These are phyloP conservation scores for Ustilago trichophora DNA, from an alignment of 1,284 basidiomycete species.

Conservation along the genomic window DNA sequence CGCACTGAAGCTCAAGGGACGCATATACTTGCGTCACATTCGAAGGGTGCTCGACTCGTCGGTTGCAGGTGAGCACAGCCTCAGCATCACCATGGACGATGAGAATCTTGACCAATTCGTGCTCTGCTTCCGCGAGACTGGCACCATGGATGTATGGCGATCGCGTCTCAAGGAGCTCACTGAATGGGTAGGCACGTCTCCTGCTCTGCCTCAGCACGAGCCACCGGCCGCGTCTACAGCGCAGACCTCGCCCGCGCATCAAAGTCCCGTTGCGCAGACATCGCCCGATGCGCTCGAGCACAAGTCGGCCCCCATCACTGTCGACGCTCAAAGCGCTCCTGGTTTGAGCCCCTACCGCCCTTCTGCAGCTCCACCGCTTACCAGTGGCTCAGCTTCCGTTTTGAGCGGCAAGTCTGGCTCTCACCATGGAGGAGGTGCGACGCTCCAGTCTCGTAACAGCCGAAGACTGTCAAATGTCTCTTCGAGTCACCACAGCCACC, in stretches of 20 bases:
- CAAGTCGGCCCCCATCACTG: not conserved
- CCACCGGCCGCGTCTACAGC: not conserved
- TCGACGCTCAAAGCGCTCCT: not conserved
- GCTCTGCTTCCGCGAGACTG: constrained; percentile 88
- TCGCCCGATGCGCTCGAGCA: constrained; percentile 3
- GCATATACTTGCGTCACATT: constrained; percentile 93
- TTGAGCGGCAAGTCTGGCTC: constrained; percentile 51
- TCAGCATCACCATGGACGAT: constrained; percentile 95
- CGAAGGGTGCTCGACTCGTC: constrained; percentile 82
- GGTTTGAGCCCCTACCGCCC: constrained; percentile 14
- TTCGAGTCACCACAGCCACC: constrained; percentile 34
- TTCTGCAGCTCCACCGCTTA: constrained; percentile 3
- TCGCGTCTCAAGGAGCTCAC: constrained; percentile 61
- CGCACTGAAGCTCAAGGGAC: constrained; percentile 86
- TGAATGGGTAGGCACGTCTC: constrained; percentile 12
- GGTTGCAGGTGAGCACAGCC: constrained; percentile 79
- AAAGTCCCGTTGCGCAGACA: constrained; percentile 1
- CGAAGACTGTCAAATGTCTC: constrained; percentile 30
- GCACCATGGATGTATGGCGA: constrained; percentile 87
- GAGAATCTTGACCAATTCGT: constrained; percentile 91
- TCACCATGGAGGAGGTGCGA: too few relatives aligned
- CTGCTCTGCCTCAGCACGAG: not conserved
- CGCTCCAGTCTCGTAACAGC: constrained; percentile 17
- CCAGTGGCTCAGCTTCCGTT: constrained; percentile 37
- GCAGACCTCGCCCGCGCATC: not conserved